Evolutionary conservation across 1,284 basidiomycete species (phyloP).

Genomic region (Gomphus sp.): DNA sequence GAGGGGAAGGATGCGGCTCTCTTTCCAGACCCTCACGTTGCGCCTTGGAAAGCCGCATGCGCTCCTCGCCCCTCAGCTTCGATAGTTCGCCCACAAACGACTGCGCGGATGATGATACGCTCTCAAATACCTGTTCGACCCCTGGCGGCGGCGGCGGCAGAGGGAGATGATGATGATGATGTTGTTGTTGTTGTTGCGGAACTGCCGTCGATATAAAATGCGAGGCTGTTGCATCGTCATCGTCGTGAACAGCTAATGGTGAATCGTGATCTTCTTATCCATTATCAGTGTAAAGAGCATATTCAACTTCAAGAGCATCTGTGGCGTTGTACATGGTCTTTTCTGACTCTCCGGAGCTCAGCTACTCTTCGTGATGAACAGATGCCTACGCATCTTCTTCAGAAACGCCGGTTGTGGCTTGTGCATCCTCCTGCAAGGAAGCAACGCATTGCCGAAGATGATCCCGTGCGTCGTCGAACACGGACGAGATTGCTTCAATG

Average conservation of each 20-base stretch:
- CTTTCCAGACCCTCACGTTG: slow-evolving; percentile 35
- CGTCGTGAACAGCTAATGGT: slow-evolving; percentile 18
- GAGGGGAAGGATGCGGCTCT: neutral
- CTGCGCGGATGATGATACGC: slow-evolving; percentile 34
- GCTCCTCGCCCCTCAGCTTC: slow-evolving; percentile 32
- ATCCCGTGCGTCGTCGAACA: slow-evolving; percentile 57
- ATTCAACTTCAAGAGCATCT: neutral
- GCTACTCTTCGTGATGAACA: neutral
- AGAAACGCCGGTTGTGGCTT: slow-evolving; percentile 5
- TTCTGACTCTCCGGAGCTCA: slow-evolving; percentile 14
- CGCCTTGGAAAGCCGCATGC: slow-evolving; percentile 40
- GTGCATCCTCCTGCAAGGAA: slow-evolving; percentile 34
- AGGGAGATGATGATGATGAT: too few species aligned
- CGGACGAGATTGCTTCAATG: slow-evolving; percentile 54
- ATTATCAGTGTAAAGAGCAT: neutral
- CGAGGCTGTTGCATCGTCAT: slow-evolving; percentile 9
- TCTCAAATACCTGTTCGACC: slow-evolving; percentile 70
- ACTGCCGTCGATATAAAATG: slow-evolving; percentile 44
- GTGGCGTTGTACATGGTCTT: slow-evolving; percentile 10
- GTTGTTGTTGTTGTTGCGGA: slow-evolving; percentile 25
- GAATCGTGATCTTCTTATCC: neutral
- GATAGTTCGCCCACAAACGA: slow-evolving; percentile 44
- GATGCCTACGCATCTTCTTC: slow-evolving; percentile 13
- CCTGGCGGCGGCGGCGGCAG: slow-evolving; percentile 37
- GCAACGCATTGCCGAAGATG: slow-evolving; percentile 52